Conservation (phyloP, 1,284 basidiomycete genomes). For the Amylostereum areolatum region DNA sequence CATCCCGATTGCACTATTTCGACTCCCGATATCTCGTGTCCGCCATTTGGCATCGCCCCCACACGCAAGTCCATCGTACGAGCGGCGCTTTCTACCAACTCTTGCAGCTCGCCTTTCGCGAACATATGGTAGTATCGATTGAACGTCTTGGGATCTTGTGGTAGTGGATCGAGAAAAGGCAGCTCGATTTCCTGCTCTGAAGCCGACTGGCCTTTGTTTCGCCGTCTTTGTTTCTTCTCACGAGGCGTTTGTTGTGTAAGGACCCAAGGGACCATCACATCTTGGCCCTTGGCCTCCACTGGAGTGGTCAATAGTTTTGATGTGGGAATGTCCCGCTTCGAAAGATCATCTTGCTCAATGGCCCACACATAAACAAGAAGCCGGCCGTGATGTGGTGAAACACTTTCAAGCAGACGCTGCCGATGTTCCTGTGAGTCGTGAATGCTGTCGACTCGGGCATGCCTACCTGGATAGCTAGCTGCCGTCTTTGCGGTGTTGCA, state of each 20-base stretch:
- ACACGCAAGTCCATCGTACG: conserved; percentile 48
- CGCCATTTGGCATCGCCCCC: conserved; percentile 23
- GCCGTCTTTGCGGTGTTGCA: conserved; percentile 69
- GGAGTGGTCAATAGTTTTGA: not conserved
- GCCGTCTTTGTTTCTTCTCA: conserved; percentile 14
- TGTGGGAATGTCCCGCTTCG: conserved; percentile 61
- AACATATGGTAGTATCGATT: conserved; percentile 96
- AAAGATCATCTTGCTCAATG: conserved; percentile 83
- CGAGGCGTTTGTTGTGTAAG: conserved; percentile 21
- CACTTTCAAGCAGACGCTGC: conserved; percentile 55
- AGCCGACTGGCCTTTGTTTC: conserved; percentile 11
- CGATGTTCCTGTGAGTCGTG: conserved; percentile 19
- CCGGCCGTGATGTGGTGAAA: conserved; percentile 63
- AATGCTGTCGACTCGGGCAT: conserved; percentile 1
- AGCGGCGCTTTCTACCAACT: conserved; percentile 60
- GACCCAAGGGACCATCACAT: conserved; percentile 76
- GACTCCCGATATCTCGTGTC: conserved; percentile 33
- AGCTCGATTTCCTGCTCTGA: conserved; percentile 4
- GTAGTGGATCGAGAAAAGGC: conserved; percentile 2
- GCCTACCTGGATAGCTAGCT: conserved; percentile 65
- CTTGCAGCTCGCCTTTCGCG: conserved; percentile 65
- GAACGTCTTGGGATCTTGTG: conserved; percentile 42
- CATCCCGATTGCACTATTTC: conserved; percentile 73
- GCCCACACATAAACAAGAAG: conserved; percentile 99
- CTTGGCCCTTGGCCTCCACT: conserved; percentile 31